Evolutionary conservation across 2,329 filamentous ascomycete genomes (phyloP).

Genomic region (Aspergillus unguis): DNA sequence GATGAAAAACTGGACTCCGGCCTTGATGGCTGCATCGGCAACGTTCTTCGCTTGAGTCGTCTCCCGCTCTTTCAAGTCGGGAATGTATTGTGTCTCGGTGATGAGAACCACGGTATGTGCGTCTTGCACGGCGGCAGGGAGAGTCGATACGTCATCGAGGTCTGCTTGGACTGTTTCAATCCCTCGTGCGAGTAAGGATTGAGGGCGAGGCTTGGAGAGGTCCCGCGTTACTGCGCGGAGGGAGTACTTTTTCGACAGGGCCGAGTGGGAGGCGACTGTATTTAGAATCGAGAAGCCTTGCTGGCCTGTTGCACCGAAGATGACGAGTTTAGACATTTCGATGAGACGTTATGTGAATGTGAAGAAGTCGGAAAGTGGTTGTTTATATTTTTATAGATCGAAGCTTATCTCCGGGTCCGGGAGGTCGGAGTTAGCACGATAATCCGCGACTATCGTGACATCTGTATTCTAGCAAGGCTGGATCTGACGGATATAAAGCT

Average conservation of each 20-base stretch:
- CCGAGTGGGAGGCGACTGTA: slow-evolving; percentile 41
- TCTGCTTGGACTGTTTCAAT: slow-evolving; percentile 55
- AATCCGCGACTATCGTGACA: too few relatives aligned
- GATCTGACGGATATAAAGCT: too few relatives aligned
- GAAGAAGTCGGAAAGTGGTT: too few relatives aligned
- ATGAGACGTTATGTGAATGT: too few relatives aligned
- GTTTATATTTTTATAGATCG: too few relatives aligned
- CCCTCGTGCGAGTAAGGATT: slow-evolving; percentile 45
- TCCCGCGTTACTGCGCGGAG: slow-evolving; percentile 58
- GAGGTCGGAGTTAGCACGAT: too few relatives aligned
- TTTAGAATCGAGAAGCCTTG: slow-evolving; percentile 58
- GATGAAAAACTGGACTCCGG: slow-evolving; percentile 29
- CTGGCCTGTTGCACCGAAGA: slow-evolving; percentile 59
- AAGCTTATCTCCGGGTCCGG: too few relatives aligned
- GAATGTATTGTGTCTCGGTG: slow-evolving; percentile 18
- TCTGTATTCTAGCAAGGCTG: too few relatives aligned
- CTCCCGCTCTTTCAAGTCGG: slow-evolving; percentile 26
- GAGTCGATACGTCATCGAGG: slow-evolving; percentile 40
- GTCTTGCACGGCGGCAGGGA: slow-evolving; percentile 42
- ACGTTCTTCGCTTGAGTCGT: slow-evolving; percentile 24
- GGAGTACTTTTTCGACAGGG: slow-evolving; percentile 47
- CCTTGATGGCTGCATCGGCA: slow-evolving; percentile 28
- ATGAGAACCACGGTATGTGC: slow-evolving; percentile 42
- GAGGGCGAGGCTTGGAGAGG: slow-evolving; percentile 41
- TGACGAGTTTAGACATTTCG: slow-evolving; percentile 29